Evolutionary conservation across 1,139 yeast species (phyloP).

Genomic region (Pichia inconspicua): DNA sequence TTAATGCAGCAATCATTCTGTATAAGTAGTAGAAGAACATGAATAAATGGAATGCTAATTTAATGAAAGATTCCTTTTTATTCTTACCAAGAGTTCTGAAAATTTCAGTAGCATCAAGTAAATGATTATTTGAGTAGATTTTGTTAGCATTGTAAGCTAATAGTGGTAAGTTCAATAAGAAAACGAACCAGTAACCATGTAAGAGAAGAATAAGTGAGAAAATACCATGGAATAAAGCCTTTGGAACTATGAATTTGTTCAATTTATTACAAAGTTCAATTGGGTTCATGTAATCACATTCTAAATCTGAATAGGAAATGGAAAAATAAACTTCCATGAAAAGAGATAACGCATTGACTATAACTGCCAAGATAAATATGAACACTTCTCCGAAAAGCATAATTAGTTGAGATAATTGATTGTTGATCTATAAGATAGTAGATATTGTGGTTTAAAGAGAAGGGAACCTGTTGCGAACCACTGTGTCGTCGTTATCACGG

Average conservation of each 20-base stretch:
- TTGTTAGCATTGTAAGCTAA: constrained; percentile 76
- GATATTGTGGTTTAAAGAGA: neutral
- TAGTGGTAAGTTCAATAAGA: constrained; percentile 78
- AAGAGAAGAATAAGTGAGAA: constrained; percentile 64
- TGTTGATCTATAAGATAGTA: neutral
- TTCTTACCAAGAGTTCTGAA: constrained; percentile 90
- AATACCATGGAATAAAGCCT: constrained; percentile 76
- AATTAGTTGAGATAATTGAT: neutral
- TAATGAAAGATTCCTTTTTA: constrained; percentile 85
- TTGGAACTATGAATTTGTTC: constrained; percentile 86
- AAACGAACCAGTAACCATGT: constrained; percentile 91
- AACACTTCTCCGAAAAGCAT: constrained; percentile 31
- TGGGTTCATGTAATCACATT: constrained; percentile 93
- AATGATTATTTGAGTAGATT: constrained; percentile 64
- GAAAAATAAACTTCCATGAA: constrained; percentile 90
- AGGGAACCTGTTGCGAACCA: too few species aligned
- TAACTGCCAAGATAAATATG: constrained; percentile 77
- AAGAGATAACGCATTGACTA: constrained; percentile 77
- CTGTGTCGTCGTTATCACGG: neutral
- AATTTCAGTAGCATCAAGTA: constrained; percentile 96
- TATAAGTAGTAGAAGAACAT: constrained; percentile 94
- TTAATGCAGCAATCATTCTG: constrained; percentile 94
- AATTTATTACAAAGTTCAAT: constrained; percentile 91
- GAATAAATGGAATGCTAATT: constrained; percentile 83
- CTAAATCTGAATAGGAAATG: constrained; percentile 87